Evolutionary conservation across 805 yeast species (phyloP).

Genomic region (Wickerhamiella nectarea): DNA sequence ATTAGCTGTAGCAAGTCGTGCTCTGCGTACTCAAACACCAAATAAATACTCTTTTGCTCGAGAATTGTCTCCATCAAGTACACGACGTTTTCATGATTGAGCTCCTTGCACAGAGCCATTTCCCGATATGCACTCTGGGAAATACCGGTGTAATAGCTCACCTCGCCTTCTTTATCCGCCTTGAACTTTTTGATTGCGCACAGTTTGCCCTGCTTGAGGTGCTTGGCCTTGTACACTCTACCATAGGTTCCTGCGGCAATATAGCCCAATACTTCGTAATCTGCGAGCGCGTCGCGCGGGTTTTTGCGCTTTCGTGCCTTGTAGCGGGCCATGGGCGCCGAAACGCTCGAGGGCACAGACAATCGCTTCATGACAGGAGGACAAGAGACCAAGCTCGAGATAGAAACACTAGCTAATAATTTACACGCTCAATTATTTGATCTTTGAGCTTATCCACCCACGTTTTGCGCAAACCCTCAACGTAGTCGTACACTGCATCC

Average conservation of each 20-base stretch:
- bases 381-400: neutral
- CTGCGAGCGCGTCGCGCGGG: slow-evolving; percentile 63
- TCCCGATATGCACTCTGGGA: slow-evolving; percentile 94
- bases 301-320: slow-evolving; percentile 48
- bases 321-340: slow-evolving; percentile 33
- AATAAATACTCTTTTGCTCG: slow-evolving; percentile 79
- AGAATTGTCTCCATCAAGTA: slow-evolving; percentile 68
- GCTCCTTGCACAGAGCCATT: slow-evolving; percentile 86
- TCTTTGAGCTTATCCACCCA: slow-evolving; percentile 68
- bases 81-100: slow-evolving; percentile 67
- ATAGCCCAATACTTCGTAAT: slow-evolving; percentile 81
- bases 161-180: slow-evolving; percentile 83
- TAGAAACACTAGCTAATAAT: slow-evolving; percentile 10
- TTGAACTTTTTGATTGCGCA: slow-evolving; percentile 93
- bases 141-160: slow-evolving; percentile 80
- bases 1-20: slow-evolving; percentile 89
- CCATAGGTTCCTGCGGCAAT: slow-evolving; percentile 99
- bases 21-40: slow-evolving; percentile 94
- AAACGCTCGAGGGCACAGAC: slow-evolving; percentile 8
- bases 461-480: slow-evolving; percentile 40
- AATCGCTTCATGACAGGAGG: neutral
- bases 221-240: slow-evolving; percentile 77
- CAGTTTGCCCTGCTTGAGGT: slow-evolving; percentile 30
- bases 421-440: slow-evolving; percentile 45
- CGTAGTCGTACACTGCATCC: slow-evolving; percentile 49